Evolutionary conservation across 208 protist species (phyloP).

Genomic region (Kentomonas sorsogonicus): DNA sequence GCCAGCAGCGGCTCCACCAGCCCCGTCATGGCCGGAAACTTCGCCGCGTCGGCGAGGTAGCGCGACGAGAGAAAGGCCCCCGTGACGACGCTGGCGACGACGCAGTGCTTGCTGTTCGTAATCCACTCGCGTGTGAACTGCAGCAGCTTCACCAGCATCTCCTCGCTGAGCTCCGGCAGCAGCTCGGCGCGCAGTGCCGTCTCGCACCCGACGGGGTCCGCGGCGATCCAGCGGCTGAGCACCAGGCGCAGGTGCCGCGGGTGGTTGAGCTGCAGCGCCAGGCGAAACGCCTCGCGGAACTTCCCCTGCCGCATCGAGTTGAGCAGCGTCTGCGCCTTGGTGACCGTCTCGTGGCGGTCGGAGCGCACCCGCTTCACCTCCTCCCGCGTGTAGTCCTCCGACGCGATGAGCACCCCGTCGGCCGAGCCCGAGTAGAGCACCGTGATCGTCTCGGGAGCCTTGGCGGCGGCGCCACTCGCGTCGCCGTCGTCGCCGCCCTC

Average conservation of each 20-base stretch:
- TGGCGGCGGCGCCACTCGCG: neutral
- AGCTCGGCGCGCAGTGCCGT: conserved; percentile 43
- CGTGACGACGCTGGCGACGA: conserved; percentile 71
- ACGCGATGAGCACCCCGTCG: conserved; percentile 77
- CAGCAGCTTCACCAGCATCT: conserved; percentile 68
- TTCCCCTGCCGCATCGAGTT: conserved; percentile 75
- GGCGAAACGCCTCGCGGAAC: conserved; percentile 72
- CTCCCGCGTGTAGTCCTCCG: conserved; percentile 89
- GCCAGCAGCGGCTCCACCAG: conserved; percentile 83
- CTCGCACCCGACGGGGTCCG: conserved; percentile 58
- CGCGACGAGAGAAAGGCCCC: conserved; percentile 50
- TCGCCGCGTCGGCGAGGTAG: conserved; percentile 58
- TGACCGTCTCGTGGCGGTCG: conserved; percentile 57
- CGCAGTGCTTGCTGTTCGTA: conserved; percentile 79
- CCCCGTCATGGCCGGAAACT: conserved; percentile 41
- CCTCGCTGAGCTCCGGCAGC: conserved; percentile 44
- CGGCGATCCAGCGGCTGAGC: conserved; percentile 61
- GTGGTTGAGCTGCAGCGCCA: conserved; percentile 83
- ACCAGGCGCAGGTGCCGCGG: conserved; percentile 85
- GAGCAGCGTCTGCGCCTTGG: conserved; percentile 81
- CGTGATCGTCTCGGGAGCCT: conserved; percentile 6
- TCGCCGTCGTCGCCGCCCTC: too few relatives aligned
- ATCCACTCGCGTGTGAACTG: conserved; percentile 90
- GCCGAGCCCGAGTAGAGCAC: conserved; percentile 79
- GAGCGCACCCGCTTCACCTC: conserved; percentile 60